Evolutionary conservation across 192 early-diverging fungal genomes (phyloP).

Genomic region (Coemansia sp.): DNA sequence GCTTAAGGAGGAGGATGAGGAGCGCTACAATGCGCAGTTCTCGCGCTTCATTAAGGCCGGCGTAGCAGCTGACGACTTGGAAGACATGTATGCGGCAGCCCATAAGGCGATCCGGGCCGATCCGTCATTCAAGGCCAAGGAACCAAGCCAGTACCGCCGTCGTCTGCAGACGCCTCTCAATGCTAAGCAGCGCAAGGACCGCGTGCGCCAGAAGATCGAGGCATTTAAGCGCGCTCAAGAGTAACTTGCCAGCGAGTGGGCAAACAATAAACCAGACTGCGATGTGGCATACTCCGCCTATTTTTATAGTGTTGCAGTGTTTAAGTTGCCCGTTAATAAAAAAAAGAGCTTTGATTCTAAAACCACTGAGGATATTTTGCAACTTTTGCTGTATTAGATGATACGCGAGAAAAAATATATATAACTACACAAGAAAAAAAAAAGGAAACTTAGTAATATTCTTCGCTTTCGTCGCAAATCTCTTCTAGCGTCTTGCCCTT

Average conservation of each 20-base stretch:
- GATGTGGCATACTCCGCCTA: slow-evolving; percentile 54
- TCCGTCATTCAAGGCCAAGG: slow-evolving; percentile 73
- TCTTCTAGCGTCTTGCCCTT: slow-evolving; percentile 56
- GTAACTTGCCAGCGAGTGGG: slow-evolving; percentile 1
- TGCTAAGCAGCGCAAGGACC: slow-evolving; percentile 88
- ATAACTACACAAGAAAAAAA: slow-evolving; percentile 25
- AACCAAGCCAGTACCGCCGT: slow-evolving; percentile 71
- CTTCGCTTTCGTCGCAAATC: slow-evolving; percentile 43
- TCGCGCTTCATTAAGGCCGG: slow-evolving; percentile 87
- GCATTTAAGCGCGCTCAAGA: slow-evolving; percentile 58
- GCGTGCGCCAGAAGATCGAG: slow-evolving; percentile 87
- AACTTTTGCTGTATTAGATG: no score
- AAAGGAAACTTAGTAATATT: no score
- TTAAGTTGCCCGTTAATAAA: slow-evolving; percentile 27
- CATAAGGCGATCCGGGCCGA: slow-evolving; percentile 94
- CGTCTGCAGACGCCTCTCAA: slow-evolving; percentile 66
- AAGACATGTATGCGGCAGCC: slow-evolving; percentile 91
- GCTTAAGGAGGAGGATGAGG: slow-evolving; percentile 99
- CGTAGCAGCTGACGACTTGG: slow-evolving; percentile 83
- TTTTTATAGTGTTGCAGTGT: slow-evolving; percentile 43
- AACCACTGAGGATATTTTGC: no score
- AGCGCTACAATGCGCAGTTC: slow-evolving; percentile 95
- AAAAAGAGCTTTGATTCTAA: slow-evolving; percentile 8
- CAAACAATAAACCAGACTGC: slow-evolving; percentile 46
- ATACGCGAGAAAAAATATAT: no score